Conservation (phyloP, 495 filamentous ascomycete species). For the Lasiosphaeris hirsuta region DNA sequence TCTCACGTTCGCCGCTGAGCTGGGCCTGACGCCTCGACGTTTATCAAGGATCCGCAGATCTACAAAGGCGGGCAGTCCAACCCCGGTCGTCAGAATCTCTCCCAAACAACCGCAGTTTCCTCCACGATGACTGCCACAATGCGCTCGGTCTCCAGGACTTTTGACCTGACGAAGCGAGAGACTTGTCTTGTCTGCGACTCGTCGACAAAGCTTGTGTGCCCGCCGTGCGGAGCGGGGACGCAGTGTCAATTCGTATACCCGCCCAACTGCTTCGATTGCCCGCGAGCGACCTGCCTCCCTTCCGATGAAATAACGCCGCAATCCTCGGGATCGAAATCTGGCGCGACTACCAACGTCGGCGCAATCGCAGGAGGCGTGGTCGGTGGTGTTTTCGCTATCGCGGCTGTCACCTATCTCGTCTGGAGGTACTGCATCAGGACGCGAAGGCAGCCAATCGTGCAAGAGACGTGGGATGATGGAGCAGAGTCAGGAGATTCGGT, state of each 20-base stretch:
- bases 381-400: conserved; percentile 68
- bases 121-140: conserved; percentile 17
- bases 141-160: conserved; percentile 11
- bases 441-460: conserved; percentile 58
- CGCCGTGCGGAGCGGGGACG: conserved; percentile 18
- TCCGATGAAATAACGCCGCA: conserved; percentile 13
- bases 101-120: neutral
- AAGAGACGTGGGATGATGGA: conserved; percentile 54
- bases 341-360: conserved; percentile 60
- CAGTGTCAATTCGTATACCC: conserved; percentile 38
- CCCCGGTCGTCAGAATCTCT: conserved; percentile 1
- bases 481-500: conserved; percentile 48
- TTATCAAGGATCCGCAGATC: conserved; percentile 18
- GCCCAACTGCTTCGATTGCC: conserved; percentile 33
- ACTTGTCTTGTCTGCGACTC: conserved; percentile 24
- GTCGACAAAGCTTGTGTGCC: conserved; percentile 22
- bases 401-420: conserved; percentile 68
- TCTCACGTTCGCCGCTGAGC: neutral
- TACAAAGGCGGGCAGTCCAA: conserved; percentile 17
- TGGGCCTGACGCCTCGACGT: neutral
- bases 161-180: conserved; percentile 21
- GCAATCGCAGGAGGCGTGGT: conserved; percentile 84
- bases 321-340: conserved; percentile 20
- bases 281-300: conserved; percentile 38
- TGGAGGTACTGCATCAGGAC: conserved; percentile 87